These are phyloP conservation scores for Trametes coccinea DNA, from an alignment of 768 basidiomycete species.

Conservation along the genomic window DNA sequence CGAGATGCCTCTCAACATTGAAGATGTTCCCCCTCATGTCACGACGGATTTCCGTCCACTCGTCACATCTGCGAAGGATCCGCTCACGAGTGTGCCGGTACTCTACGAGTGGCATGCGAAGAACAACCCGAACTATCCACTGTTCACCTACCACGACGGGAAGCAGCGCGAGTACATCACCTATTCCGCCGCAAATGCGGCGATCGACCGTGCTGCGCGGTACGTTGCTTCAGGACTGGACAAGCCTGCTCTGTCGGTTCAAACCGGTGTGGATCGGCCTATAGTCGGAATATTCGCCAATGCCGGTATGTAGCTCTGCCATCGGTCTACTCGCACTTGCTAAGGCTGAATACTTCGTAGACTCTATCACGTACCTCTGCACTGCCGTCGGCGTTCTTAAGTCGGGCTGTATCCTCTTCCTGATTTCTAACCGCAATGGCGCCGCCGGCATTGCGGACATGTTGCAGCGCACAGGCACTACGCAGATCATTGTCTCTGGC, in stretches of 20 bases:
- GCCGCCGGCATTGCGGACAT: conserved; percentile 35
- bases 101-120: conserved; percentile 37
- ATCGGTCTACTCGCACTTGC: neutral
- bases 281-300: conserved; percentile 29
- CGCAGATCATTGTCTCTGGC: conserved; percentile 10
- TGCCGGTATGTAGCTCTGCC: conserved; percentile 2
- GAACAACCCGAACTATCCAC: conserved; percentile 32
- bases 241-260: neutral
- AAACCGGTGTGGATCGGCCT: conserved; percentile 2
- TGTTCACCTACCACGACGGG: conserved; percentile 29
- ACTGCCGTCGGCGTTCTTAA: conserved; percentile 21
- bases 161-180: conserved; percentile 20
- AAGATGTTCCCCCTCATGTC: conserved; percentile 12
- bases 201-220: conserved; percentile 31
- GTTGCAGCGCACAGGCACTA: conserved; percentile 3
- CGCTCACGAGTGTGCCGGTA: conserved; percentile 29
- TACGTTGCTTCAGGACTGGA: neutral
- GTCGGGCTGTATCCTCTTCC: conserved; percentile 32
- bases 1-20: conserved; percentile 10
- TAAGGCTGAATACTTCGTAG: conserved; percentile 11
- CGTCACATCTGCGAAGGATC: neutral
- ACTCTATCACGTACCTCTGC: conserved; percentile 27
- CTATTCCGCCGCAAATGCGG: conserved; percentile 28
- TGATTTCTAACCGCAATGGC: conserved; percentile 37
- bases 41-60: conserved; percentile 10